These are phyloP conservation scores for Erigeron philadelphicus DNA, from an alignment of 140 eudicot species.

Conservation along the genomic window DNA sequence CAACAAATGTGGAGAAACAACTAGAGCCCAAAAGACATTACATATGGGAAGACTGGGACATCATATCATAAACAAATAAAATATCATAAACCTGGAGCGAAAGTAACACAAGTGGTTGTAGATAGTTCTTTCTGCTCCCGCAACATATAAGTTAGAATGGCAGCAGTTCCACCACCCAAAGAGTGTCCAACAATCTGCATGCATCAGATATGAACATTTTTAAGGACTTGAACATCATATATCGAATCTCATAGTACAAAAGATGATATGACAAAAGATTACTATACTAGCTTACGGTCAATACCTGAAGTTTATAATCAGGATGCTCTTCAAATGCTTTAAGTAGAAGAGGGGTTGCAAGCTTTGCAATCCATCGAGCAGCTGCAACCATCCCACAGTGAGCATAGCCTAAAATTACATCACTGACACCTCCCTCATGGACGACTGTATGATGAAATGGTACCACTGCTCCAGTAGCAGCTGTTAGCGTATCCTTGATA, in stretches of 20 bases:
- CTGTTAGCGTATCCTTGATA: conserved; percentile 89
- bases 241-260: neutral
- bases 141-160: conserved; percentile 68
- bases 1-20: conserved; percentile 1
- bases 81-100: conserved; percentile 74
- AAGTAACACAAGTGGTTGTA: conserved; percentile 73
- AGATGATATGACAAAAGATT: neutral
- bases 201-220: conserved; percentile 21
- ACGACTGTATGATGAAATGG: conserved; percentile 96
- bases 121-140: conserved; percentile 80
- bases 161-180: conserved; percentile 97
- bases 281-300: conserved; percentile 1
- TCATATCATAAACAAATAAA: neutral
- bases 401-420: conserved; percentile 86
- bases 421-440: conserved; percentile 80
- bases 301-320: conserved; percentile 78
- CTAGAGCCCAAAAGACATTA: neutral
- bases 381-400: conserved; percentile 99
- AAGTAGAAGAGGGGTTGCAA: conserved; percentile 71
- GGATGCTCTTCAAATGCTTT: conserved; percentile 51
- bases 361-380: conserved; percentile 98
- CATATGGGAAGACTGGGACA: neutral
- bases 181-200: conserved; percentile 96
- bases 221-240: neutral
- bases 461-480: conserved; percentile 96